Conservation (phyloP, 768 basidiomycete species). For the Agaricus blazei region DNA sequence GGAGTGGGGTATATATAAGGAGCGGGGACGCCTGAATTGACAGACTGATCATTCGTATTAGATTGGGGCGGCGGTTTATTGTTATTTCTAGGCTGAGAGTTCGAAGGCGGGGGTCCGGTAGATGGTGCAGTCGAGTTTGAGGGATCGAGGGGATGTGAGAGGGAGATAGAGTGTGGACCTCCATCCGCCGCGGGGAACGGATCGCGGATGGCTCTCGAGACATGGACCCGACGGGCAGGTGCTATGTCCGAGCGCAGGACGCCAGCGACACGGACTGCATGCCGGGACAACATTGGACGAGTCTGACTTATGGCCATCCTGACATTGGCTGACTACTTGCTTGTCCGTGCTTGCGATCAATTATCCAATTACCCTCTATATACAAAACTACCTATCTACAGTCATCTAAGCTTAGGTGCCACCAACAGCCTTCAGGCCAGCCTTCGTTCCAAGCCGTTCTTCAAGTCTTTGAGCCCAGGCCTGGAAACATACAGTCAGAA, state of each 20-base stretch:
- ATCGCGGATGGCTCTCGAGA: slow-evolving; percentile 13
- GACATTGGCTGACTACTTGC: no score
- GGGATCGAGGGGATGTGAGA: slow-evolving; percentile 20
- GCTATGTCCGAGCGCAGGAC: not conserved
- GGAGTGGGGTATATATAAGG: slow-evolving; percentile 5
- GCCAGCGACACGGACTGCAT: slow-evolving; percentile 2
- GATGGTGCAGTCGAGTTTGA: slow-evolving; percentile 12
- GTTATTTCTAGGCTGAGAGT: slow-evolving; percentile 8
- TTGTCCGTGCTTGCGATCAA: no score
- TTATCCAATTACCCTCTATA: no score
- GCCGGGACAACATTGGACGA: not conserved
- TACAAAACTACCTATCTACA: no score
- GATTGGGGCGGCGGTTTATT: slow-evolving; percentile 4
- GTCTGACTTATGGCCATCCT: no score
- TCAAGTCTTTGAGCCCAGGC: slow-evolving; percentile 18
- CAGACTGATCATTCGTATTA: not conserved
- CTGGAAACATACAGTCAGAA: slow-evolving; percentile 4
- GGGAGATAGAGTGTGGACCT: slow-evolving; percentile 8
- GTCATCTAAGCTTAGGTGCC: not conserved
- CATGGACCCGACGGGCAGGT: not conserved
- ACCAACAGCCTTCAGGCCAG: not conserved
- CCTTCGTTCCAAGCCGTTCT: not conserved
- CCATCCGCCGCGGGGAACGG: slow-evolving; percentile 10
- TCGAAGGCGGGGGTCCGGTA: not conserved
- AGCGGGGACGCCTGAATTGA: slow-evolving; percentile 4